Base-by-base conservation (phyloP, 202 grass and related monocot genomes). In the Panicum virgatum region DNA sequence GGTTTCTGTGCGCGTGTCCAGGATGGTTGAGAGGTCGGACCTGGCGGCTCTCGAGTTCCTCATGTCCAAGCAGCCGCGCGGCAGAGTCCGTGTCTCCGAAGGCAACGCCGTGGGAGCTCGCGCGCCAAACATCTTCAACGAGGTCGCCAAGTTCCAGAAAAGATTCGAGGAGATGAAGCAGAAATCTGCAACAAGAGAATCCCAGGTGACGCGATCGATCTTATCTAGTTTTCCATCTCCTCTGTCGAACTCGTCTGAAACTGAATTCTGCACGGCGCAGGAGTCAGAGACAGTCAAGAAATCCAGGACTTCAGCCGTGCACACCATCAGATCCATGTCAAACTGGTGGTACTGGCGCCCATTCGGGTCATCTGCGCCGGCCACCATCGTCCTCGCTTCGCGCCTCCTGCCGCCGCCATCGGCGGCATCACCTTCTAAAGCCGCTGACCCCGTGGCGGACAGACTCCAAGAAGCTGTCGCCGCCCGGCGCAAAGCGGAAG, bases 341-440 rank as follows among this genome's bases (percentile, higher is more conserved):
- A 91, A 88, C 73, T 98, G 92, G 90, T 95, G 90, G 96, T 93
- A 93, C 77, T 93, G 89, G 96, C 79, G 73, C 60, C 89, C 92
- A 45, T 89, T 87, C 69, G 80, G 69, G 22, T 50, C 84, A 14
- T 80, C 83, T 46, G 62, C 88, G 14, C 81, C 80, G 59, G 51
- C 84, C 75, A 44, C 66, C n/a, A 72, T 48, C 1, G 76, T 80
- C 29, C 77, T 82, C 6, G 68, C 86, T 8, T 86, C 80, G 12
- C 86, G 94, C 42, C 36, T 77, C 65, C 90, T 83, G 9, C 73
- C 83, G 2, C 72, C 84, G 11, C 57, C 83, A 25, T n/a, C 47
- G 22, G 22, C 75, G 4, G 0, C 8, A 0, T 7, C 54, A 7
- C 44, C 56, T 12, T 30, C 83, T 61, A 79, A 65, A 62, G 56